phyloP scores from a whole-genome alignment of 2,329 filamentous ascomycete genomes.

The Aureobasidium leucospermi region DNA sequence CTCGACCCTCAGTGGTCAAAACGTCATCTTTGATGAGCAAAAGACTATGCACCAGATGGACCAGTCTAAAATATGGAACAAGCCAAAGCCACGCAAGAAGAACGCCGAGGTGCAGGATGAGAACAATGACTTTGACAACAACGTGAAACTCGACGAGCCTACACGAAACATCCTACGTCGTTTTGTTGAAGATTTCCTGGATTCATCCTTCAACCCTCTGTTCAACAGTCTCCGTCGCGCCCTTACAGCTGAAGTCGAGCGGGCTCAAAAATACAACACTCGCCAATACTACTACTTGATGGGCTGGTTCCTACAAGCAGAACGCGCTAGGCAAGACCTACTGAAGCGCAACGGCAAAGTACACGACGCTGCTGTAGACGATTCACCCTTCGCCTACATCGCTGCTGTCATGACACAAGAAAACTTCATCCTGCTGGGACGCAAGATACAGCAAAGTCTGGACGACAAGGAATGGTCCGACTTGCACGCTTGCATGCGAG shows the following conservation, averaged over 20 bases:
- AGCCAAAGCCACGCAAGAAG: conserved; percentile 53
- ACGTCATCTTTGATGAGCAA: conserved; percentile 66
- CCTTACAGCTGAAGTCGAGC: conserved; percentile 80
- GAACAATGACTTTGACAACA: conserved; percentile 65
- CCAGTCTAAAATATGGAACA: conserved; percentile 80
- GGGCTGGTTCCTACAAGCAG: conserved; percentile 77
- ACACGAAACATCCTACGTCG: conserved; percentile 69
- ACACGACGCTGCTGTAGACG: conserved; percentile 38
- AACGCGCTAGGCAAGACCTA: conserved; percentile 58
- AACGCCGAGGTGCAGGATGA: conserved; percentile 43
- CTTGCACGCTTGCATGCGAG: conserved; percentile 80
- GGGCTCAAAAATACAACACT: conserved; percentile 68
- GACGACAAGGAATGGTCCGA: conserved; percentile 85
- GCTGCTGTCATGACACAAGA: conserved; percentile 89
- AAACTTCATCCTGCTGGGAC: conserved; percentile 83
- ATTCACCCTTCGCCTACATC: conserved; percentile 75
- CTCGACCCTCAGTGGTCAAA: conserved; percentile 81
- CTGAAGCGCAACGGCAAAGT: conserved; percentile 32
- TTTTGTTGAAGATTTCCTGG: conserved; percentile 90
- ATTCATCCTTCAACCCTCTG: conserved; percentile 85
- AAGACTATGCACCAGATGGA: conserved; percentile 83
- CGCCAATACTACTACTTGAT: conserved; percentile 89
- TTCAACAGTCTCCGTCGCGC: conserved; percentile 81
- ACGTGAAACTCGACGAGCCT: conserved; percentile 59
- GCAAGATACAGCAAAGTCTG: conserved; percentile 68